Evolutionary conservation across 163 green algal species (phyloP).

Genomic region (Scenedesmus sp.): DNA sequence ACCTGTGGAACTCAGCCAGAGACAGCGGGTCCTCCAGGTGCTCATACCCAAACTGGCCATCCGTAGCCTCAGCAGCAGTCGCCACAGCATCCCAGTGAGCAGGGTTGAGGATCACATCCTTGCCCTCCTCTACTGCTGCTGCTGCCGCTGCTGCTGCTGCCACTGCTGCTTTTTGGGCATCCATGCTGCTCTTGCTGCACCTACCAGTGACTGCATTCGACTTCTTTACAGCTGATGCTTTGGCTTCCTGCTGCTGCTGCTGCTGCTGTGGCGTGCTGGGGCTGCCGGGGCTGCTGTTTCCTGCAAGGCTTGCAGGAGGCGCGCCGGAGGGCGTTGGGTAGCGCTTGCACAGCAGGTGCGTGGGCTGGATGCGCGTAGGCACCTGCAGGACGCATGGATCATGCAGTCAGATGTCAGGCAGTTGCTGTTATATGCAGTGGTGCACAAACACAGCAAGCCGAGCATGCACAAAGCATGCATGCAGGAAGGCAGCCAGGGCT

Average conservation of each 20-base stretch:
- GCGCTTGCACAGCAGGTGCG: slow-evolving; percentile 51
- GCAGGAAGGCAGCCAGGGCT: no score
- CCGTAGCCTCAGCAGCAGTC: slow-evolving; percentile 22
- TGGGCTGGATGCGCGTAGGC: slow-evolving; percentile 41
- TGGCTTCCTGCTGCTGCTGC: background rate
- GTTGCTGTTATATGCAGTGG: no score
- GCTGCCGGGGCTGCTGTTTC: background rate
- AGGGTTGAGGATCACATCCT: slow-evolving; percentile 30
- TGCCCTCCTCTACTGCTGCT: background rate
- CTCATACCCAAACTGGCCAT: slow-evolving; percentile 54
- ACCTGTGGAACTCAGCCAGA: slow-evolving; percentile 45
- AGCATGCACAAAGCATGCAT: no score
- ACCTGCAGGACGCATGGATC: background rate
- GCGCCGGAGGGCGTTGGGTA: slow-evolving; percentile 33
- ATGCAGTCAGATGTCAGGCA: no score
- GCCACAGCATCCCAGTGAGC: slow-evolving; percentile 44
- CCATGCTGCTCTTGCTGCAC: slow-evolving; percentile 42
- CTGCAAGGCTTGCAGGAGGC: slow-evolving; percentile 14
- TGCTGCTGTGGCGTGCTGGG: background rate
- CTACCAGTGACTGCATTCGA: slow-evolving; percentile 25
- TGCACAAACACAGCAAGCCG: no score
- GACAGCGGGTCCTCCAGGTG: slow-evolving; percentile 37
- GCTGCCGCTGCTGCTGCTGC: background rate
- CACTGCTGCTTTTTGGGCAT: slow-evolving; percentile 27
- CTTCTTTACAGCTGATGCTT: background rate